Evolutionary conservation across 1,284 basidiomycete genomes (phyloP).

Genomic region (Cutaneotrichosporon cavernicola): DNA sequence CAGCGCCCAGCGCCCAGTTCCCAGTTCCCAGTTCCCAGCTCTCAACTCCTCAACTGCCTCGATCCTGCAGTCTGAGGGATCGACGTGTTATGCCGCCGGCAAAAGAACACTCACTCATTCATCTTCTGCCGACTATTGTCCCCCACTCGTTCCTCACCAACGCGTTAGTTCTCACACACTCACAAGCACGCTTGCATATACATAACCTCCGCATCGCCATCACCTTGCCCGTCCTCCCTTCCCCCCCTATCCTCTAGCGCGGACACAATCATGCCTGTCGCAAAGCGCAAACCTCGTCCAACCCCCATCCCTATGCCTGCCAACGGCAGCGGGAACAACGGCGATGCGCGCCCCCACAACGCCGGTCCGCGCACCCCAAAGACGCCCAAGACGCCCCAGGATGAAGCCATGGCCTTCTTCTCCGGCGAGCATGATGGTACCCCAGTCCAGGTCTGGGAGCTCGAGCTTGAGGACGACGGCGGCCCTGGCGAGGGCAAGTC

Average conservation of each 20-base stretch:
- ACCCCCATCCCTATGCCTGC: constrained; percentile 15
- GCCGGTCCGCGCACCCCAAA: constrained; percentile 18
- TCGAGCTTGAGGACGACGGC: constrained; percentile 81
- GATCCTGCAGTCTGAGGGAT: neutral
- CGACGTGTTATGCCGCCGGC: neutral
- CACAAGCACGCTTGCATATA: neutral
- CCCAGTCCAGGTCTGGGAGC: constrained; percentile 74
- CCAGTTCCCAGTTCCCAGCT: too few relatives aligned
- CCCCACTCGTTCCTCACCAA: neutral
- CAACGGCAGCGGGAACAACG: neutral
- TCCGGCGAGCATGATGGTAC: constrained; percentile 60
- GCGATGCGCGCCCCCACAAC: neutral
- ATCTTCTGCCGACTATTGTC: neutral
- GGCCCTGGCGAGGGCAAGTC: constrained; percentile 78
- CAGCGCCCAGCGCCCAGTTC: too few relatives aligned
- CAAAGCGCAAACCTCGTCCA: constrained; percentile 17
- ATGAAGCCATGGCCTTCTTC: constrained; percentile 87
- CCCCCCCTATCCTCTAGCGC: neutral
- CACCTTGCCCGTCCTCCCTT: neutral
- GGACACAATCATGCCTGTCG: constrained; percentile 10
- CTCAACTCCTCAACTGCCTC: too few relatives aligned
- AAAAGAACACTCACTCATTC: too few relatives aligned
- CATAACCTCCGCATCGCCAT: neutral
- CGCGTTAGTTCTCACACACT: neutral
- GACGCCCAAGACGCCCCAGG: constrained; percentile 80